Conservation (phyloP, 768 basidiomycete genomes). For the Chiua virens region DNA sequence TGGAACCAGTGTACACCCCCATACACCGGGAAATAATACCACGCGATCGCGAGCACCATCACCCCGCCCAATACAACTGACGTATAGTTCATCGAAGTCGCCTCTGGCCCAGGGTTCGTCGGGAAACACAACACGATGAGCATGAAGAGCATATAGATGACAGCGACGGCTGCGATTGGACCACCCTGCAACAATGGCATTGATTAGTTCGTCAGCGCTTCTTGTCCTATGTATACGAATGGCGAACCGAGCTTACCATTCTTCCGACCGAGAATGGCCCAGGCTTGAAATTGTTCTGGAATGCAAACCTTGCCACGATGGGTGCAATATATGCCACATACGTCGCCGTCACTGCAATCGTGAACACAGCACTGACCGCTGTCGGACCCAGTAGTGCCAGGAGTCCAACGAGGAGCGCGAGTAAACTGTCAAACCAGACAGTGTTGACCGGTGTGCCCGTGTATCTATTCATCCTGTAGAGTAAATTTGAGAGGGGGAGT, state of each 20-base stretch:
- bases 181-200: constrained; percentile 39
- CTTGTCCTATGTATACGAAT: too few species aligned
- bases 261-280: constrained; percentile 47
- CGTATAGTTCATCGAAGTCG: constrained; percentile 66
- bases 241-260: constrained; percentile 28
- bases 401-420: constrained; percentile 49
- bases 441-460: constrained; percentile 57
- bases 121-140: constrained; percentile 63
- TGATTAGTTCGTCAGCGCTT: too few species aligned
- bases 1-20: constrained; percentile 71
- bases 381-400: constrained; percentile 51
- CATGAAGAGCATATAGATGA: constrained; percentile 67
- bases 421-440: constrained; percentile 49
- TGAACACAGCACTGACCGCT: constrained; percentile 58
- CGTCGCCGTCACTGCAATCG: constrained; percentile 42
- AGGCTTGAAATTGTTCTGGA: constrained; percentile 42
- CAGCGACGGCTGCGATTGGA: constrained; percentile 52
- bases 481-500: constrained; percentile 51
- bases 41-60: constrained; percentile 51
- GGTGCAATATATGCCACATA: constrained; percentile 47
- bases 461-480: constrained; percentile 51
- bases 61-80: constrained; percentile 63
- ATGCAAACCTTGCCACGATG: constrained; percentile 47
- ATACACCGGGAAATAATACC: constrained; percentile 71
- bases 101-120: constrained; percentile 42